Conservation (phyloP, 495 filamentous ascomycete genomes). For the Podospora fimiseda region DNA sequence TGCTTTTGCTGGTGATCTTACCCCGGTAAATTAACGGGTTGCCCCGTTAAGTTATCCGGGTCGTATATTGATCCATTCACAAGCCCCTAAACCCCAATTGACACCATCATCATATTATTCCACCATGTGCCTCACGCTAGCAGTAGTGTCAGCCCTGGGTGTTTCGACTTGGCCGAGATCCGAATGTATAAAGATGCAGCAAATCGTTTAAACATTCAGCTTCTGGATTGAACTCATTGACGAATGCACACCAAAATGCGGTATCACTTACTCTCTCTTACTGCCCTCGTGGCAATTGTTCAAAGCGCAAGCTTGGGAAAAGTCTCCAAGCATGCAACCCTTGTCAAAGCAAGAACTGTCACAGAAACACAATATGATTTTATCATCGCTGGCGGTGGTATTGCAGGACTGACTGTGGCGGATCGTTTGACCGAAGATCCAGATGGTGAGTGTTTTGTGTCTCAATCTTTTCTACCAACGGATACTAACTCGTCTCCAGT, state of each 20-base stretch:
- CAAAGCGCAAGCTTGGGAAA: not conserved
- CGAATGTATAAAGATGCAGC: too few relatives aligned
- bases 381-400: constrained; percentile 44
- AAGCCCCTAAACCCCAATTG: not conserved
- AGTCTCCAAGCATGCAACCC: constrained; percentile 23
- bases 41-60: too few relatives aligned
- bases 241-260: too few relatives aligned
- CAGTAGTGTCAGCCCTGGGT: too few relatives aligned
- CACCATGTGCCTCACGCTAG: not conserved
- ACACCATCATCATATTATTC: not conserved
- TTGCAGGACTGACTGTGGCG: constrained; percentile 43
- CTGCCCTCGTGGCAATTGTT: not conserved
- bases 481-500: constrained; percentile 10
- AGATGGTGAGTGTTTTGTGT: constrained; percentile 30
- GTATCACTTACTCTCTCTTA: not conserved
- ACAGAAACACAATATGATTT: constrained; percentile 36
- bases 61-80: too few relatives aligned
- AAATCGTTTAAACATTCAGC: too few relatives aligned
- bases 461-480: not conserved
- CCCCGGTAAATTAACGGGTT: too few relatives aligned
- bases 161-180: too few relatives aligned
- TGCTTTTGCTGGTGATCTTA: too few relatives aligned
- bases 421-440: constrained; percentile 42
- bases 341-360: constrained; percentile 11
- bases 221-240: too few relatives aligned